phyloP scores from a whole-genome alignment of 192 early-diverging fungal genomes.

The Cladochytrium replicatum region DNA sequence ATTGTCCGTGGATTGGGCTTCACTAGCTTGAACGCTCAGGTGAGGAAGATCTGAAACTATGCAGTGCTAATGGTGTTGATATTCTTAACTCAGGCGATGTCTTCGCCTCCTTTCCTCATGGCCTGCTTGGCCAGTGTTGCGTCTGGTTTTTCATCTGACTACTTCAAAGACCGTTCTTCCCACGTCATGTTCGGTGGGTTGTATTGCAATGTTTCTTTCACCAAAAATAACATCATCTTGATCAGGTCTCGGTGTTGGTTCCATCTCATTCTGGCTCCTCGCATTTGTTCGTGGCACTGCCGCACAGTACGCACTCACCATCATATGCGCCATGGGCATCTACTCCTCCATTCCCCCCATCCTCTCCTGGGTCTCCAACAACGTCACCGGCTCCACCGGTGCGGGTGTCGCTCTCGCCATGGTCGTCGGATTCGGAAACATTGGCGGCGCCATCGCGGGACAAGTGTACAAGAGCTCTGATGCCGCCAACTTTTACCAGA shows the following conservation, averaged over 20 bases:
- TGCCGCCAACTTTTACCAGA: too few species aligned
- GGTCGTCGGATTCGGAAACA: too few species aligned
- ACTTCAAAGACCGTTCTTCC: slow-evolving; percentile 10
- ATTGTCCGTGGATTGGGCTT: slow-evolving; percentile 30
- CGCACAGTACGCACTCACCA: slow-evolving; percentile 3
- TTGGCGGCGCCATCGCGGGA: too few species aligned
- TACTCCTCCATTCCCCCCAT: slow-evolving; percentile 13
- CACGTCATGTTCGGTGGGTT: slow-evolving; percentile 4
- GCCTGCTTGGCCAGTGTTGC: slow-evolving; percentile 12
- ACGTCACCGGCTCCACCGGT: slow-evolving; percentile 6
- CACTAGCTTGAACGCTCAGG: too few species aligned
- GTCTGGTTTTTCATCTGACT: slow-evolving; percentile 10
- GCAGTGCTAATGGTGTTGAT: too few species aligned
- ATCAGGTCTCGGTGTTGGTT: too few species aligned
- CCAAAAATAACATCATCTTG: too few species aligned
- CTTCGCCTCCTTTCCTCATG: slow-evolving; percentile 16
- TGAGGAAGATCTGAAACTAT: too few species aligned
- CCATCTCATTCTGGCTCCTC: too few species aligned
- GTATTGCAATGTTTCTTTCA: slow-evolving; percentile 5
- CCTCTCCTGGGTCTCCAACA: slow-evolving; percentile 18
- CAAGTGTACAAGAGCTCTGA: too few species aligned
- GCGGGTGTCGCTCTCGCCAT: slow-evolving; percentile 9
- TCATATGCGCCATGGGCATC: slow-evolving; percentile 6
- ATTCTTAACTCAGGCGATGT: slow-evolving; percentile 21
- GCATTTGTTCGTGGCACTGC: slow-evolving; percentile 10